phyloP scores from a whole-genome alignment of 108 stramenopile species.

The Cylindrotheca fusiformis region DNA sequence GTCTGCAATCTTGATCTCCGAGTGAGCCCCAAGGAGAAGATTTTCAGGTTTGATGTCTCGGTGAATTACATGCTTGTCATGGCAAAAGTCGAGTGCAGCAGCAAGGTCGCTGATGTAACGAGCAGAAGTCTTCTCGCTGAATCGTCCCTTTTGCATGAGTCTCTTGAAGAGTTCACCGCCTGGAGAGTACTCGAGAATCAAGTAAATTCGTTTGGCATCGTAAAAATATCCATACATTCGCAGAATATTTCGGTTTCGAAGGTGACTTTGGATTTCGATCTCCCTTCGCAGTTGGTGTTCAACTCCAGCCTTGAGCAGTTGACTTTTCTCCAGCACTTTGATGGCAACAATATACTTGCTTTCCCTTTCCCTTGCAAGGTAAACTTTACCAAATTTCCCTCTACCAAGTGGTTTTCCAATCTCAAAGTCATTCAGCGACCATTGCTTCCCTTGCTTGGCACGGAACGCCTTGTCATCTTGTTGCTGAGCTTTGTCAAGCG shows the following conservation, averaged over 20 bases:
- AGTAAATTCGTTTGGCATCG: conserved; percentile 95
- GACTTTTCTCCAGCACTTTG: conserved; percentile 95
- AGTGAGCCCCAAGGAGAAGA: conserved; percentile 86
- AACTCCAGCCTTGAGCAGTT: conserved; percentile 93
- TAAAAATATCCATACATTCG: conserved; percentile 98
- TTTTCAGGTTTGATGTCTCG: conserved; percentile 99
- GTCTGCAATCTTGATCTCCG: conserved; percentile 99
- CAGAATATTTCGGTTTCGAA: conserved; percentile 94
- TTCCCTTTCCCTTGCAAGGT: conserved; percentile 91
- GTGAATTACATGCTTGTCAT: conserved; percentile 97
- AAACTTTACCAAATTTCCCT: conserved; percentile 98
- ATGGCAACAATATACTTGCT: conserved; percentile 98
- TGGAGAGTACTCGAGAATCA: conserved; percentile 96
- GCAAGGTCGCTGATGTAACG: conserved; percentile 88
- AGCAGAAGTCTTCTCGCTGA: conserved; percentile 82
- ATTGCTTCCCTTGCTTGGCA: conserved; percentile 48
- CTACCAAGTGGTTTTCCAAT: conserved; percentile 97
- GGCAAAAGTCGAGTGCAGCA: conserved; percentile 92
- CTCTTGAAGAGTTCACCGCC: conserved; percentile 97
- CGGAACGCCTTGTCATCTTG: background rate
- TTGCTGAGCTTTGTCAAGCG: background rate
- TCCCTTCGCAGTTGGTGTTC: conserved; percentile 98
- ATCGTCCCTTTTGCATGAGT: conserved; percentile 71
- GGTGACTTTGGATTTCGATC: conserved; percentile 98
- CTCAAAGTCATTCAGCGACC: conserved; percentile 95